Conservation (phyloP, 352 stramenopile species). For the Peronospora destructor region DNA sequence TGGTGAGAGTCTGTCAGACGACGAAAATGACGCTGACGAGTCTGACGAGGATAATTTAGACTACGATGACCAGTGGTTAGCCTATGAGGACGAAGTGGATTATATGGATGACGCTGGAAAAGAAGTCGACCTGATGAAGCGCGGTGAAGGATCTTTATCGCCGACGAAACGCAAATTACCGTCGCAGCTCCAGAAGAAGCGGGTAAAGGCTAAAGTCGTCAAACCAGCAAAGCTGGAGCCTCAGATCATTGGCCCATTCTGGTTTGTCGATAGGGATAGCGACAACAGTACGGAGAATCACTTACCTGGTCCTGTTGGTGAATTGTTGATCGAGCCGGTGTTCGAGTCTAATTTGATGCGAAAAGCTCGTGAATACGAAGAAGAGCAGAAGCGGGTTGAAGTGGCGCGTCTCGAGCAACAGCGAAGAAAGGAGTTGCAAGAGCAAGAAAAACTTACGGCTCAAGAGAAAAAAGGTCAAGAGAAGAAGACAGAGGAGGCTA, state of each 20-base stretch:
- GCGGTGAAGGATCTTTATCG: conserved; percentile 20
- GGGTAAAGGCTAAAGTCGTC: conserved; percentile 40
- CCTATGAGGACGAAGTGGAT: conserved; percentile 84
- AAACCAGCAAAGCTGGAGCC: conserved; percentile 67
- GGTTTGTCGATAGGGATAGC: conserved; percentile 8
- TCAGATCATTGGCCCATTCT: conserved; percentile 53
- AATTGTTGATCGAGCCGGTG: conserved; percentile 29
- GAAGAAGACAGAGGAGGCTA: conserved; percentile 10
- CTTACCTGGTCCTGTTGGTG: conserved; percentile 18
- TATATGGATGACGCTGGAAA: conserved; percentile 54
- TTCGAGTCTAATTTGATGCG: conserved; percentile 49
- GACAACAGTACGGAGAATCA: conserved; percentile 6
- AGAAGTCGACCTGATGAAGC: conserved; percentile 22
- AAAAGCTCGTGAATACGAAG: conserved; percentile 39
- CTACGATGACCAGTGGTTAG: conserved; percentile 80
- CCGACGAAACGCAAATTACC: conserved; percentile 48
- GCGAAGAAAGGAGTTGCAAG: conserved; percentile 14
- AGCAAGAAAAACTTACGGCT: conserved; percentile 22
- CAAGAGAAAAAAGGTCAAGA: conserved; percentile 20
- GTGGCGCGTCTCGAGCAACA: conserved; percentile 21
- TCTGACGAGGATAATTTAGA: conserved; percentile 77
- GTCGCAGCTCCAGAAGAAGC: conserved; percentile 46
- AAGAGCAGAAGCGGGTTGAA: conserved; percentile 31
- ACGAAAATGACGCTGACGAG: conserved; percentile 65
- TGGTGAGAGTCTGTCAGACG: conserved; percentile 73